Evolutionary conservation across 108 stramenopile species (phyloP), one percentile per base, ranked within the genome.

Genomic region (Skeletonema potamos): DNA sequence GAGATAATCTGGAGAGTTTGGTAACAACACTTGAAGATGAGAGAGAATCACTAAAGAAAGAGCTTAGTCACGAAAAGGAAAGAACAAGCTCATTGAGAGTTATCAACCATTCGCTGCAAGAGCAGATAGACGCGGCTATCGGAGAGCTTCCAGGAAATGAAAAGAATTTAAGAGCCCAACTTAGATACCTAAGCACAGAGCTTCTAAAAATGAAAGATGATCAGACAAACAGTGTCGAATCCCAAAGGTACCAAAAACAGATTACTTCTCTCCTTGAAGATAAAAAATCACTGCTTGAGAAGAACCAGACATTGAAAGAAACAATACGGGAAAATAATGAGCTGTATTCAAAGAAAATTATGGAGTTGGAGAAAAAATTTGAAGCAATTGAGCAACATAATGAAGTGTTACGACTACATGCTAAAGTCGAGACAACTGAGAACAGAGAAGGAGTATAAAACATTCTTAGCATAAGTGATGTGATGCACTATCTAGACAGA

Each of bases 61-160:
- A 70, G 18, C 48, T 83, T 6, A 57, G 37, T 17, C 78, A 79
- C 51, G 18, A 46, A 37, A 80, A 76, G 51, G 74, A 84, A 34
- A 66, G 66, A 39, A 66, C 54, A 39, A 58, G 51, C 58, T 37
- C 74, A 10, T 63, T 84, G 74, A 75, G 59, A 39, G 70, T 73
- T 11, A 84, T 77, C 32, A 84, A 77, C 58, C 59, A 66, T 6
- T 72, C 79, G 4, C 64, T 84, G 70, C 73, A 84, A 36, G 70
- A 81, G 54, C 79, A 81, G 64, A 39, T 82, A 28, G 64, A 41
- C 27, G 28, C 57, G 9, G 48, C 48, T 13, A 37, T 72, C 28
- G 18, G 58, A 12, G 44, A 46, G 36, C 20, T 24, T 59, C 64
- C 71, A 54, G 62, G 41, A 27, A 44, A 74, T 29, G 58, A 74